Percentiles rank a stretch among this genome's conserved stretches.
phyloP scores from a whole-genome alignment of 2,329 filamentous ascomycete genomes.

The Venturia effusa region DNA sequence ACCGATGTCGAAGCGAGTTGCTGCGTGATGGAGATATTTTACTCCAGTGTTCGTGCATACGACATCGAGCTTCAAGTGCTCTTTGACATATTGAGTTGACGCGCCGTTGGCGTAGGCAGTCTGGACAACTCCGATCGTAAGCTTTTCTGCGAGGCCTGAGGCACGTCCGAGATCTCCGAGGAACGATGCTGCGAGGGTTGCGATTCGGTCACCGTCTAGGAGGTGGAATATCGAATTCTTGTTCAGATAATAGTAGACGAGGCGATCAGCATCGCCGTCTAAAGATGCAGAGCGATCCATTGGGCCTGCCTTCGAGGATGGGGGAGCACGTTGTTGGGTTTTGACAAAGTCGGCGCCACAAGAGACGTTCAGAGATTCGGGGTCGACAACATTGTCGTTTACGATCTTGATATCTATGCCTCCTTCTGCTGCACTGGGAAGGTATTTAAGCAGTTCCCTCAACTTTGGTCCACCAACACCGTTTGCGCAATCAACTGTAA shows the following conservation, averaged over 20 bases:
- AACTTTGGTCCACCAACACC: slow-evolving; percentile 92
- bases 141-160: slow-evolving; percentile 65
- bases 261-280: slow-evolving; percentile 88
- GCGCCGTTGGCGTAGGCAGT: slow-evolving; percentile 97
- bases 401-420: slow-evolving; percentile 73
- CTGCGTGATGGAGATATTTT: slow-evolving; percentile 96
- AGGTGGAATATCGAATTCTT: slow-evolving; percentile 76
- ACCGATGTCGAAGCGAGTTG: slow-evolving; percentile 85
- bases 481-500: slow-evolving; percentile 92
- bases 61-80: slow-evolving; percentile 77
- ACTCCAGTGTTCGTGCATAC: slow-evolving; percentile 92
- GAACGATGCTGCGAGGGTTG: slow-evolving; percentile 86
- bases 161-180: slow-evolving; percentile 77
- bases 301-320: slow-evolving; percentile 63
- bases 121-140: slow-evolving; percentile 90
- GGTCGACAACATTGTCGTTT: slow-evolving; percentile 87
- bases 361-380: slow-evolving; percentile 78
- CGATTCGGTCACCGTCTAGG: slow-evolving; percentile 92
- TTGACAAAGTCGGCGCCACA: slow-evolving; percentile 97
- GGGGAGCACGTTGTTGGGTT: slow-evolving; percentile 85
- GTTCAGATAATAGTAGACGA: slow-evolving; percentile 91
- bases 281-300: slow-evolving; percentile 79
- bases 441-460: slow-evolving; percentile 70
- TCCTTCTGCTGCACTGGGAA: slow-evolving; percentile 56
- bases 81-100: slow-evolving; percentile 82